Evolutionary conservation across 2,329 filamentous ascomycete genomes (phyloP).

Genomic region (Camptophora hylomeconis): DNA sequence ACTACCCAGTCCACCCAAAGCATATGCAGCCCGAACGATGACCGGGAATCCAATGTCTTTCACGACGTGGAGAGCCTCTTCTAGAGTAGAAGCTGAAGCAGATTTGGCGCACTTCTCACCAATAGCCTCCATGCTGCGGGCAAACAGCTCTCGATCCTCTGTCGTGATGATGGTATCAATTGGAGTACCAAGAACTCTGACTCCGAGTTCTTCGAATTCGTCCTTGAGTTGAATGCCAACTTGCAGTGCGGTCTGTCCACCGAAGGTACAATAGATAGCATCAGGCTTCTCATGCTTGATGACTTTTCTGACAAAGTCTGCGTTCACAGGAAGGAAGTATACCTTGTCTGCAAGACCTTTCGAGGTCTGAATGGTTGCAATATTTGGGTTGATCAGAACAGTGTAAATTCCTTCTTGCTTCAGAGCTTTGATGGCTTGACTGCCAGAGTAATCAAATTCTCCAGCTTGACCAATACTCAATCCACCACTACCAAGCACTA

Average conservation of each 20-base stretch:
- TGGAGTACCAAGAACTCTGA: slow-evolving; percentile 87
- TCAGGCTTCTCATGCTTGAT: slow-evolving; percentile 90
- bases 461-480: slow-evolving; percentile 95
- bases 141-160: slow-evolving; percentile 93
- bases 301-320: slow-evolving; percentile 94
- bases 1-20: slow-evolving; percentile 84
- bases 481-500: slow-evolving; percentile 87
- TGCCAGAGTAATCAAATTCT: slow-evolving; percentile 97
- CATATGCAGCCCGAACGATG: slow-evolving; percentile 92
- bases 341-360: slow-evolving; percentile 97
- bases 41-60: slow-evolving; percentile 91
- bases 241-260: slow-evolving; percentile 90
- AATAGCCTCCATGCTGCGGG: slow-evolving; percentile 95
- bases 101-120: slow-evolving; percentile 97
- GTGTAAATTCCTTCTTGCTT: slow-evolving; percentile 98
- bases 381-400: slow-evolving; percentile 96
- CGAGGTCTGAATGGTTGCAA: slow-evolving; percentile 96
- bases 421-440: slow-evolving; percentile 93
- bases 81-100: slow-evolving; percentile 74
- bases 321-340: slow-evolving; percentile 93
- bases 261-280: slow-evolving; percentile 94
- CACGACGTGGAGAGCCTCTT: slow-evolving; percentile 80
- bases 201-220: slow-evolving; percentile 83
- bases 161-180: slow-evolving; percentile 98
- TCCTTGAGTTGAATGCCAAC: slow-evolving; percentile 97